Conservation (phyloP, 352 stramenopile genomes). For the Plasmopara halstedii region DNA sequence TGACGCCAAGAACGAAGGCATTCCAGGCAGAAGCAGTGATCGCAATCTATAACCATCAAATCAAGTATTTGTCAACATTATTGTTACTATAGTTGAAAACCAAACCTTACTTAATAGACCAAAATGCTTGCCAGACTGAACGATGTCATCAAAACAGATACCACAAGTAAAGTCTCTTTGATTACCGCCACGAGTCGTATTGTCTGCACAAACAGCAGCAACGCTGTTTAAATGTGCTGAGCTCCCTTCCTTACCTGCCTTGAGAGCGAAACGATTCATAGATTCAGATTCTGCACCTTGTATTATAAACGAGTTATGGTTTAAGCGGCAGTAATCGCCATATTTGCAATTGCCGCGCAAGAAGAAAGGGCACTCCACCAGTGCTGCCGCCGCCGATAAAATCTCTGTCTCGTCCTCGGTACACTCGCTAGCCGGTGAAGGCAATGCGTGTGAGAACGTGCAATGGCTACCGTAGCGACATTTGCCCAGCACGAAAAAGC, state of each 20-base stretch:
- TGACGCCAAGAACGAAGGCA: constrained; percentile 64
- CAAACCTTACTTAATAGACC: constrained; percentile 53
- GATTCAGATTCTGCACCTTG: constrained; percentile 1
- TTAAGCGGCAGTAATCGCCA: constrained; percentile 52
- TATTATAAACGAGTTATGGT: constrained; percentile 28
- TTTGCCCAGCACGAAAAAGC: constrained; percentile 75
- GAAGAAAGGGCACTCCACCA: constrained; percentile 73
- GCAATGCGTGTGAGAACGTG: constrained; percentile 61
- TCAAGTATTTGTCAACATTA: neutral
- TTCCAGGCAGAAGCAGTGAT: constrained; percentile 75
- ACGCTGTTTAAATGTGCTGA: neutral
- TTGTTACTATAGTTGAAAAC: neutral
- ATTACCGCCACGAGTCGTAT: constrained; percentile 7
- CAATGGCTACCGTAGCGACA: constrained; percentile 64
- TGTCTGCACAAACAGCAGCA: neutral
- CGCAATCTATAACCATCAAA: constrained; percentile 22
- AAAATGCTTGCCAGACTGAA: constrained; percentile 70
- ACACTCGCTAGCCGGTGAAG: constrained; percentile 22
- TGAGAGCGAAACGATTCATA: neutral
- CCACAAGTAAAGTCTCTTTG: constrained; percentile 58
- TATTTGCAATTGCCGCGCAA: constrained; percentile 72
- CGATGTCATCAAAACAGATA: constrained; percentile 81
- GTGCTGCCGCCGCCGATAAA: constrained; percentile 37
- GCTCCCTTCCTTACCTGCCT: neutral
- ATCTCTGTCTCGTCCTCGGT: constrained; percentile 24